These are phyloP conservation scores for Pichia sp. DNA, from an alignment of 1,139 yeast species.

Conservation along the genomic window DNA sequence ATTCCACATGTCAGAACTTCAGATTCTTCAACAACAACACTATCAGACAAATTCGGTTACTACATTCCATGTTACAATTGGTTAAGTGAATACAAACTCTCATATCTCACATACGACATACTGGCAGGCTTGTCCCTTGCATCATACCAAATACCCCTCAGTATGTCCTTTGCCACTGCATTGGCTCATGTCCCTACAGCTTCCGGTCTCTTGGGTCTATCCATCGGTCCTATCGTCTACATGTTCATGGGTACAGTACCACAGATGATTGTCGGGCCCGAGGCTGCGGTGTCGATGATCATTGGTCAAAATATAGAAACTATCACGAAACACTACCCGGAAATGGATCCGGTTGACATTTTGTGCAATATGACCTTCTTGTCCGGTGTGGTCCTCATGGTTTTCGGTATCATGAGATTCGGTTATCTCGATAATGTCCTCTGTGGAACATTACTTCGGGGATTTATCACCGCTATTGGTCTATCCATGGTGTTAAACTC, in stretches of 20 bases:
- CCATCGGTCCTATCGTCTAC: constrained; percentile 81
- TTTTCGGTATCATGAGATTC: constrained; percentile 77
- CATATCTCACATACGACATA: constrained; percentile 66
- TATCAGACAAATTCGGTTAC: constrained; percentile 48
- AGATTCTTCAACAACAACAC: neutral
- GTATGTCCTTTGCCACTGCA: constrained; percentile 85
- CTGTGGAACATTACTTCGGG: constrained; percentile 78
- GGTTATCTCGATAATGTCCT: constrained; percentile 90
- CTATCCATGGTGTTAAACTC: constrained; percentile 85
- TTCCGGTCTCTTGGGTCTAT: constrained; percentile 80
- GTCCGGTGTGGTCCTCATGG: constrained; percentile 72
- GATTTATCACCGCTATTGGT: constrained; percentile 94
- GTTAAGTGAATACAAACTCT: constrained; percentile 59
- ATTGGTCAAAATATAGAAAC: constrained; percentile 92
- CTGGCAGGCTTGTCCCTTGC: constrained; percentile 88
- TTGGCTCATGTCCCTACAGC: constrained; percentile 89
- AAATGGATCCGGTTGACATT: constrained; percentile 57
- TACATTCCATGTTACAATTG: constrained; percentile 83
- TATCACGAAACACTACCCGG: constrained; percentile 48
- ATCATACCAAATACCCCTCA: constrained; percentile 88
- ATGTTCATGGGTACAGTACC: constrained; percentile 89
- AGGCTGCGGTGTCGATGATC: constrained; percentile 86
- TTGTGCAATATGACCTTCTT: constrained; percentile 74
- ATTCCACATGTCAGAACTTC: constrained; percentile 9
- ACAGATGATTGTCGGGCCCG: constrained; percentile 97